Percentiles rank a stretch among this genome's conserved stretches.
These are phyloP conservation scores for Rhizophagus prolifer DNA, from an alignment of 192 early-diverging fungal genomes.

Conservation along the genomic window DNA sequence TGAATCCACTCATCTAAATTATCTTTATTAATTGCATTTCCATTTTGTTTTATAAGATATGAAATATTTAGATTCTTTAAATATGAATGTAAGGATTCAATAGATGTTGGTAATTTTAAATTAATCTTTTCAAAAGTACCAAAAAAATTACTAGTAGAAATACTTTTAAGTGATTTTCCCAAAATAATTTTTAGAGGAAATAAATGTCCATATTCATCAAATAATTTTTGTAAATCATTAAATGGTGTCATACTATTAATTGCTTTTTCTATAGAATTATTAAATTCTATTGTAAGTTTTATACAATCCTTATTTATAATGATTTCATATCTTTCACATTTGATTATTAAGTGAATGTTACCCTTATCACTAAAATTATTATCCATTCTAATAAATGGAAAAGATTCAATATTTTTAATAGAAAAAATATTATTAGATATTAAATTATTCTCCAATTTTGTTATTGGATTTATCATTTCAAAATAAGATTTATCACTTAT, in stretches of 20 bases:
- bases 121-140: background rate
- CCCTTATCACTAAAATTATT: background rate
- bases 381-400: background rate
- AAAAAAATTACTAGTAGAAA: background rate
- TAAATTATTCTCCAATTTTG: background rate
- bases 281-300: background rate
- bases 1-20: background rate
- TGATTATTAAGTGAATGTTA: background rate
- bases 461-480: background rate
- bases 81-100: background rate
- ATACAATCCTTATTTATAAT: background rate
- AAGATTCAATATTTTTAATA: background rate
- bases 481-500: background rate
- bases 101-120: background rate
- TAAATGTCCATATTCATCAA: background rate
- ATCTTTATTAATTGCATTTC: background rate
- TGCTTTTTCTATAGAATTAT: background rate
- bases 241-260: background rate
- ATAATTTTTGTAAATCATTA: background rate
- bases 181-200: background rate
- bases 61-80: background rate
- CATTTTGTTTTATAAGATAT: background rate
- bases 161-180: background rate
- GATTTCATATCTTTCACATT: background rate
- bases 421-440: background rate